phyloP scores from a whole-genome alignment of 208 protist genomes.

The Borovskyia barvae region DNA sequence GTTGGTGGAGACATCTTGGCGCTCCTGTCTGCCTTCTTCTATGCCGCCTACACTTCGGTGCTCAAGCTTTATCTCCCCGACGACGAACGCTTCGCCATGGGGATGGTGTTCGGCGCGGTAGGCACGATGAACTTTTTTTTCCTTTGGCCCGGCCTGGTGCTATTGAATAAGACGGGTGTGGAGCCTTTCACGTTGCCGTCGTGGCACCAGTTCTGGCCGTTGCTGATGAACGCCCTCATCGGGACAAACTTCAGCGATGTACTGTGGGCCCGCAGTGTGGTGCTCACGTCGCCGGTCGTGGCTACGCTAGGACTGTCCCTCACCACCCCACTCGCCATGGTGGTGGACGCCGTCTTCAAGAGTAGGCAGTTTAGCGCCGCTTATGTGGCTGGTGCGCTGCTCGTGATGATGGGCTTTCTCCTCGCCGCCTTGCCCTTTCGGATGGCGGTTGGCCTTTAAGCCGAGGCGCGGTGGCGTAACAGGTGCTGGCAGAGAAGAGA shows the following conservation, averaged over 20 bases:
- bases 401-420: conserved; percentile 80
- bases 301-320: conserved; percentile 88
- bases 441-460: conserved; percentile 7
- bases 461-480: too few relatives aligned
- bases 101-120: conserved; percentile 87
- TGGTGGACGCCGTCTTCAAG: conserved; percentile 70
- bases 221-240: conserved; percentile 81
- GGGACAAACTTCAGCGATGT: conserved; percentile 92
- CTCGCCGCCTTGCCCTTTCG: conserved; percentile 61
- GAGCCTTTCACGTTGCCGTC: conserved; percentile 76
- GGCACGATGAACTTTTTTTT: conserved; percentile 72
- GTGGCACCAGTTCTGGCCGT: conserved; percentile 55
- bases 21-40: conserved; percentile 83
- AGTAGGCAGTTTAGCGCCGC: conserved; percentile 34
- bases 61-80: conserved; percentile 81
- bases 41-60: conserved; percentile 86
- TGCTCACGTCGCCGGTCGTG: conserved; percentile 88
- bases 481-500: too few relatives aligned
- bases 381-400: conserved; percentile 72
- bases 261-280: conserved; percentile 87
- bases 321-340: conserved; percentile 88
- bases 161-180: conserved; percentile 46
- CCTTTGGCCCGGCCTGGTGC: conserved; percentile 73
- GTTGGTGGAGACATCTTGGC: conserved; percentile 68
- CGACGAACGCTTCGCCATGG: conserved; percentile 82